Base-by-base conservation (phyloP, 768 basidiomycete species). In the Macrolepiota dolichaula region DNA sequence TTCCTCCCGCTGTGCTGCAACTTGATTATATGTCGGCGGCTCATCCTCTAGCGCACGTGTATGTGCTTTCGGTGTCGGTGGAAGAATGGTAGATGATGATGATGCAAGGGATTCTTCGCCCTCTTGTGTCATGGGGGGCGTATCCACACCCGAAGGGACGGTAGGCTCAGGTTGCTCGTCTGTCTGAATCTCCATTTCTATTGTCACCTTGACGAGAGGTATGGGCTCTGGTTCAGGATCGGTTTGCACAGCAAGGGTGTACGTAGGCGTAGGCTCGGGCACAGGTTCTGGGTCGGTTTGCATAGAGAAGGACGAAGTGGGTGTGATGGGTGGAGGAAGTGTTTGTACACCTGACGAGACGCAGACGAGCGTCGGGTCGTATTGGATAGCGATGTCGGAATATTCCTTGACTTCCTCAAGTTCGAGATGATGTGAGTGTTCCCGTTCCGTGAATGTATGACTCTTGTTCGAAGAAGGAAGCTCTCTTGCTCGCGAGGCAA, bases 401-500 rank as follows among this genome's bases (percentile, higher is more conserved):
- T 92, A 95, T 66, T 92, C 89, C 67, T 84, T 91, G 49, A 76
- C 72, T 63, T 91, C 89, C 65, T 87, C 85, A 64, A 81, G 79
- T 25, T 61, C 29, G 7, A 32, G 29, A 7, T 32, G 29, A 7
- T 32, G 29, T 32, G 29, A 32, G 29, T 32, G 29, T 7, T 32
- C 29, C 7, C 29, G 29, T 32, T 32, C 61, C 27, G 62, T 42
- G 60, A 54, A 51, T 42, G 49, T 50, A 29, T 62, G 51, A 36
- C 51, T 50, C 7, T 35, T 19, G 11, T 27, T 24, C n/a, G 53
- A 61, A 63, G 70, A 79, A 75, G 66, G 82, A 80, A 46, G 75
- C 62, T 67, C 78, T 67, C 81, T 83, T 4, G 82, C 79, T 22
- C 88, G 85, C 73, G 81, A 81, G 3, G 83, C 79, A 37, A 91